Evolutionary conservation across 768 basidiomycete species (phyloP).

Genomic region (Lepiota brunneoincarnata): DNA sequence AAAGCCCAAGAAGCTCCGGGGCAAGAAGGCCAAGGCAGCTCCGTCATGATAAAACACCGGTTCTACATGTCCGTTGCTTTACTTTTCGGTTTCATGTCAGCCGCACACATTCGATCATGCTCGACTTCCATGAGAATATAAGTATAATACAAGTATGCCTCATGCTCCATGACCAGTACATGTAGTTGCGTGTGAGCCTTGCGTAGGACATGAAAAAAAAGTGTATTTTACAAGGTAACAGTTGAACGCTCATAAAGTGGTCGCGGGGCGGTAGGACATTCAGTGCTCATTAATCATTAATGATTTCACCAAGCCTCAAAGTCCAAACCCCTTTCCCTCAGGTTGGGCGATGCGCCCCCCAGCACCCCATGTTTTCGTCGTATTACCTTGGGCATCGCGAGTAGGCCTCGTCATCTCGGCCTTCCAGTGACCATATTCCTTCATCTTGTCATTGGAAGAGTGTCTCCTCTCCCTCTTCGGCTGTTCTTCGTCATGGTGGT

Average conservation of each 20-base stretch:
- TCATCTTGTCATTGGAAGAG: conserved; percentile 43
- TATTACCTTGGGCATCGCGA: conserved; percentile 30
- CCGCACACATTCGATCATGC: conserved; percentile 27
- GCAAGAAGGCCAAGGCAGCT: conserved; percentile 54
- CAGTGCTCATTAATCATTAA: background rate
- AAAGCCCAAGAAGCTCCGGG: conserved; percentile 69
- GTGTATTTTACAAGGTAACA: conserved; percentile 6
- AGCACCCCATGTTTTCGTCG: conserved; percentile 38
- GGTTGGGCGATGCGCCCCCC: conserved; percentile 57
- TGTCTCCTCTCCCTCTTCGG: conserved; percentile 46
- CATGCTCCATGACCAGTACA: conserved; percentile 15
- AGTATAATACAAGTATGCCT: conserved; percentile 18
- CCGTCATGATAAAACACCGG: conserved; percentile 15
- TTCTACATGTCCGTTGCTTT: conserved; percentile 21
- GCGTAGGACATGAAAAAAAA: background rate
- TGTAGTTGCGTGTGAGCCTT: background rate
- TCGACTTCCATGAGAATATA: conserved; percentile 22
- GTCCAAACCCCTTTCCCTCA: conserved; percentile 38
- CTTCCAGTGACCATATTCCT: conserved; percentile 45
- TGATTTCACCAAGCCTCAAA: conserved; percentile 23
- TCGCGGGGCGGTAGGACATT: background rate
- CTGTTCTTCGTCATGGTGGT: conserved; percentile 46
- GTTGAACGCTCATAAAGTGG: no score
- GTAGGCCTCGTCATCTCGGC: conserved; percentile 47
- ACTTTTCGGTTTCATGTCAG: conserved; percentile 22